phyloP scores from a whole-genome alignment of 768 basidiomycete genomes.

The Mrakia frigida region DNA sequence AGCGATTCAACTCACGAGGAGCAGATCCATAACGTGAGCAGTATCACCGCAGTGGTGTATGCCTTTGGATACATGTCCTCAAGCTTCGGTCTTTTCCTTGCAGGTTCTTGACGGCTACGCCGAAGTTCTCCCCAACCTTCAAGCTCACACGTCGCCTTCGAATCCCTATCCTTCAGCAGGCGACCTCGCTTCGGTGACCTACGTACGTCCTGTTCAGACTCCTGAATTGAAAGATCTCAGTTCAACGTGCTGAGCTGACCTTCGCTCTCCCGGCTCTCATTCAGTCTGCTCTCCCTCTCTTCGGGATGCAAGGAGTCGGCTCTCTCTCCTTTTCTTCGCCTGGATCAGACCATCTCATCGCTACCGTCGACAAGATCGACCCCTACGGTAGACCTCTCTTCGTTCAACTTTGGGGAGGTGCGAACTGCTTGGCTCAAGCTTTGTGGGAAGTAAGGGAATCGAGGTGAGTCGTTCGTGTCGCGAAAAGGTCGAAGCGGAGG shows the following conservation, averaged over 20 bases:
- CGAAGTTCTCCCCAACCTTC: not conserved
- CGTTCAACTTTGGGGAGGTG: slow-evolving; percentile 19
- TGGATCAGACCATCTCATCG: not conserved
- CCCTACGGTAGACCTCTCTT: not conserved
- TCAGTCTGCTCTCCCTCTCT: slow-evolving; percentile 2
- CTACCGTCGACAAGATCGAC: not conserved
- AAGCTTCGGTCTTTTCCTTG: too few species aligned
- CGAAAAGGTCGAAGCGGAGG: not conserved
- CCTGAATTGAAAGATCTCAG: too few species aligned
- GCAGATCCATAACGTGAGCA: slow-evolving; percentile 6
- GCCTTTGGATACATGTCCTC: too few species aligned
- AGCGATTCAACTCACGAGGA: slow-evolving; percentile 2
- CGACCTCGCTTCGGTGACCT: not conserved
- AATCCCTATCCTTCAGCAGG: not conserved
- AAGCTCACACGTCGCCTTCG: not conserved
- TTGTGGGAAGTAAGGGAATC: not conserved
- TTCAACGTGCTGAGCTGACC: too few species aligned
- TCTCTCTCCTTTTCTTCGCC: not conserved
- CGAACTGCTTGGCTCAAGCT: slow-evolving; percentile 13
- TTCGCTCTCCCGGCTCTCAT: not conserved
- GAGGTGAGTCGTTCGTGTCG: not conserved
- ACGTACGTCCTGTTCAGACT: not conserved
- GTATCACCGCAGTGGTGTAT: too few species aligned
- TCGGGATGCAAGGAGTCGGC: slow-evolving; percentile 12
- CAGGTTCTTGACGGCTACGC: slow-evolving; percentile 6